These are phyloP conservation scores for Microstegium vimineum DNA, from an alignment of 176 grass and related monocot genomes.

Conservation along the genomic window DNA sequence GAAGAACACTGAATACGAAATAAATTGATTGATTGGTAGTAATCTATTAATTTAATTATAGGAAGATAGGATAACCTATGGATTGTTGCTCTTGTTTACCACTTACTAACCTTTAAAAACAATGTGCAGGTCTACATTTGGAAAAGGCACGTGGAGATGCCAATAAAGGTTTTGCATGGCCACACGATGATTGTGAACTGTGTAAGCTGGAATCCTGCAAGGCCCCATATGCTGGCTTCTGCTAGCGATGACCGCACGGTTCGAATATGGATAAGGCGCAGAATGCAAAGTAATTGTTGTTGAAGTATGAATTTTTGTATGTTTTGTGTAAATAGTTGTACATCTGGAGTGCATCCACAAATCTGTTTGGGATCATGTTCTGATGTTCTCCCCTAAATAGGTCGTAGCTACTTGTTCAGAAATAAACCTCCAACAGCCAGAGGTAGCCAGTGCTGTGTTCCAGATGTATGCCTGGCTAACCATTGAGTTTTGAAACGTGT, in stretches of 20 bases:
- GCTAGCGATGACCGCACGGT: constrained; percentile 86
- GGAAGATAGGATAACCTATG: background rate
- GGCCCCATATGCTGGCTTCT: constrained; percentile 82
- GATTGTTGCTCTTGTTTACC: background rate
- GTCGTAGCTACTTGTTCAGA: constrained; percentile 18
- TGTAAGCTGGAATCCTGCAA: constrained; percentile 81
- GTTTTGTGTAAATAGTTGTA: constrained; percentile 46
- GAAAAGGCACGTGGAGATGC: constrained; percentile 50
- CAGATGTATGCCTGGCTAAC: background rate
- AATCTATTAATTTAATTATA: background rate
- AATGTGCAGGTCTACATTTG: constrained; percentile 85
- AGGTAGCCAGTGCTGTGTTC: constrained; percentile 13
- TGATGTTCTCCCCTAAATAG: background rate
- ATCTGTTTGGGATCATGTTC: background rate
- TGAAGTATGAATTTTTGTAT: constrained; percentile 31
- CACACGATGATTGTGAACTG: constrained; percentile 82
- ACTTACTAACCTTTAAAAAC: constrained; percentile 18
- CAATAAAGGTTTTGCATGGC: constrained; percentile 72
- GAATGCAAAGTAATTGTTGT: background rate
- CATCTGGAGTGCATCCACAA: constrained; percentile 21
- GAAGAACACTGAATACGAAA: background rate
- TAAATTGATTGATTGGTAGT: background rate
- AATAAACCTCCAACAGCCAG: background rate
- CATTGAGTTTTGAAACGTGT: constrained; percentile 25
- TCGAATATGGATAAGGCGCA: constrained; percentile 61